Percentiles rank a stretch among this genome's conserved stretches.
Evolutionary conservation across 805 yeast genomes (phyloP).

Genomic region (Teunomyces stri): DNA sequence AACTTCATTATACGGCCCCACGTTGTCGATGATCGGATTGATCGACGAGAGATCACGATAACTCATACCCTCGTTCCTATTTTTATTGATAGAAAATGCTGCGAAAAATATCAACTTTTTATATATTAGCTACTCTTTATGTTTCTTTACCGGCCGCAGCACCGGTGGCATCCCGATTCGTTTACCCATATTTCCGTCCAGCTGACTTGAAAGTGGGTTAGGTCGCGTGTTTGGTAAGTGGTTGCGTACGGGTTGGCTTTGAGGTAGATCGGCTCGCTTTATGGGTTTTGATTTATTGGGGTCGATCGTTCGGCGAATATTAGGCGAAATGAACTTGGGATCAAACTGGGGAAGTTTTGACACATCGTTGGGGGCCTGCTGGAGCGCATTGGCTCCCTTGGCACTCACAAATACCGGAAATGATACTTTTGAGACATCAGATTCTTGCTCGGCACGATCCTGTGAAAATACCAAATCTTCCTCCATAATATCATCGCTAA

Average conservation of each 20-base stretch:
- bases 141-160: slow-evolving; percentile 26
- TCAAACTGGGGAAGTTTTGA: slow-evolving; percentile 58
- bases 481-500: slow-evolving; percentile 38
- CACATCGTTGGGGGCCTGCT: slow-evolving; percentile 36
- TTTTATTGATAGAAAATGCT: not conserved
- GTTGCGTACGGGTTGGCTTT: not conserved
- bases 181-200: slow-evolving; percentile 17
- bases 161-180: slow-evolving; percentile 37
- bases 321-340: slow-evolving; percentile 48
- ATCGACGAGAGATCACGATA: slow-evolving; percentile 14
- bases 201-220: slow-evolving; percentile 2
- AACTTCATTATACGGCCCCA: slow-evolving; percentile 42
- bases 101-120: no score
- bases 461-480: slow-evolving; percentile 13
- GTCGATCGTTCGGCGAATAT: slow-evolving; percentile 55
- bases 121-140: slow-evolving; percentile 13
- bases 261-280: slow-evolving; percentile 31
- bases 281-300: slow-evolving; percentile 68
- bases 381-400: slow-evolving; percentile 57
- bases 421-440: not conserved
- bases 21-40: slow-evolving; percentile 17
- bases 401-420: slow-evolving; percentile 56
- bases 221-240: not conserved
- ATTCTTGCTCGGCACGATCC: not conserved
- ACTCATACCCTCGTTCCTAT: not conserved